Evolutionary conservation across 2,329 filamentous ascomycete species (phyloP).

Genomic region (Cordyceps fumosorosea): DNA sequence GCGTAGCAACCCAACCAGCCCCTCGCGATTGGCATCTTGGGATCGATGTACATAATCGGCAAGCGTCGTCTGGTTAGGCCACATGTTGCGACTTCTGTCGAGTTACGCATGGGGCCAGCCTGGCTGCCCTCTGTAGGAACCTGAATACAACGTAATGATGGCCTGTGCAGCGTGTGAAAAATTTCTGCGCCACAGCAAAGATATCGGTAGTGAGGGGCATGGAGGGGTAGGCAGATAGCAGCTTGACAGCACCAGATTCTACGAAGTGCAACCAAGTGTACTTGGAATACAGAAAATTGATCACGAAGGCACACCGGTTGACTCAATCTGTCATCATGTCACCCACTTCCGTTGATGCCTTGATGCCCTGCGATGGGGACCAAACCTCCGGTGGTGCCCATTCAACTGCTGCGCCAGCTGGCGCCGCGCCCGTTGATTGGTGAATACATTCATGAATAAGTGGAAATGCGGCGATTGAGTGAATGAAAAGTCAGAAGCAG

Average conservation of each 20-base stretch:
- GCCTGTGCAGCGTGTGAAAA: slow-evolving; percentile 8
- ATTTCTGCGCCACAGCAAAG: not conserved
- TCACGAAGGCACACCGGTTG: not conserved
- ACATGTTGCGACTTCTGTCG: not conserved
- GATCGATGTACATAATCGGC: not conserved
- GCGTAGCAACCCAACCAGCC: not conserved
- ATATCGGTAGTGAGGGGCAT: slow-evolving; percentile 4
- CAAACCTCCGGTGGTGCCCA: not conserved
- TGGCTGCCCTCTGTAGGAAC: not conserved
- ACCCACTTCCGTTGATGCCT: not conserved
- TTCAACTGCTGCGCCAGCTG: not conserved
- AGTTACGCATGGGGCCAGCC: not conserved
- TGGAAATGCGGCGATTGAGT: not conserved
- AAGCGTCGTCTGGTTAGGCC: not conserved
- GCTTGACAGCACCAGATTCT: not conserved
- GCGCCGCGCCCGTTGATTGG: not conserved
- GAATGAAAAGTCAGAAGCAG: not conserved
- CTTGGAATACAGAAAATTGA: not conserved
- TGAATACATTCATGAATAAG: not conserved
- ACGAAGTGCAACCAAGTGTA: not conserved
- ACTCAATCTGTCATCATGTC: not conserved
- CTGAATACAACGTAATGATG: slow-evolving; percentile 2
- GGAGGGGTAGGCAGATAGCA: slow-evolving; percentile 3
- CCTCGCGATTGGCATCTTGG: slow-evolving; percentile 4
- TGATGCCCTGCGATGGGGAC: slow-evolving; percentile 9